These are phyloP conservation scores for Cenchrus fungigraminus DNA, from an alignment of 176 grass and related monocot genomes.

Conservation along the genomic window DNA sequence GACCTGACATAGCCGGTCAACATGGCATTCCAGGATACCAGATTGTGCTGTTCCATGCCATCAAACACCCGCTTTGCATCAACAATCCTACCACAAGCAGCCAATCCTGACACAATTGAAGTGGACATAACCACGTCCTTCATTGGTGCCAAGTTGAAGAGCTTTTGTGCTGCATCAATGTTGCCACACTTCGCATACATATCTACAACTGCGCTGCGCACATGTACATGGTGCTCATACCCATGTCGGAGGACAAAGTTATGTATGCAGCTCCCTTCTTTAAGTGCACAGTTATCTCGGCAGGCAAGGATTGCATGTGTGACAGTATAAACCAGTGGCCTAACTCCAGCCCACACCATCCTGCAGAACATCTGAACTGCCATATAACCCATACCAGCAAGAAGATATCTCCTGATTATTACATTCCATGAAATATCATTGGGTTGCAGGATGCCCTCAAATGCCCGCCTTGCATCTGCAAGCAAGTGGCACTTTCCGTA, in stretches of 20 bases:
- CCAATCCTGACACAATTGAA: slow-evolving; percentile 68
- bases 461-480: slow-evolving; percentile 61
- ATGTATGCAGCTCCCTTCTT: slow-evolving; percentile 74
- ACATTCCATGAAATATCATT: slow-evolving; percentile 88
- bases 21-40: slow-evolving; percentile 95
- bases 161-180: slow-evolving; percentile 66
- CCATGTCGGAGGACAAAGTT: slow-evolving; percentile 53
- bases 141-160: slow-evolving; percentile 61
- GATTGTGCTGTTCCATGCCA: slow-evolving; percentile 70
- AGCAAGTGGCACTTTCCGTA: slow-evolving; percentile 71
- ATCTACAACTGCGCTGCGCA: slow-evolving; percentile 62
- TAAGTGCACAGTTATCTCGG: slow-evolving; percentile 50
- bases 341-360: slow-evolving; percentile 65
- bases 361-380: slow-evolving; percentile 77
- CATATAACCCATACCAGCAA: slow-evolving; percentile 60
- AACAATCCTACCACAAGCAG: slow-evolving; percentile 67
- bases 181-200: slow-evolving; percentile 80
- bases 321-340: slow-evolving; percentile 78
- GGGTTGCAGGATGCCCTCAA: slow-evolving; percentile 63
- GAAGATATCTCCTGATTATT: slow-evolving; percentile 76
- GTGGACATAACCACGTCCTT: slow-evolving; percentile 81
- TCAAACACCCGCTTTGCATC: slow-evolving; percentile 75
- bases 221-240: slow-evolving; percentile 53
- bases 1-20: slow-evolving; percentile 65
- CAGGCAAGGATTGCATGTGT: slow-evolving; percentile 78